Evolutionary conservation across 495 filamentous ascomycete genomes (phyloP).

Genomic region (Aeminium ludgeri): DNA sequence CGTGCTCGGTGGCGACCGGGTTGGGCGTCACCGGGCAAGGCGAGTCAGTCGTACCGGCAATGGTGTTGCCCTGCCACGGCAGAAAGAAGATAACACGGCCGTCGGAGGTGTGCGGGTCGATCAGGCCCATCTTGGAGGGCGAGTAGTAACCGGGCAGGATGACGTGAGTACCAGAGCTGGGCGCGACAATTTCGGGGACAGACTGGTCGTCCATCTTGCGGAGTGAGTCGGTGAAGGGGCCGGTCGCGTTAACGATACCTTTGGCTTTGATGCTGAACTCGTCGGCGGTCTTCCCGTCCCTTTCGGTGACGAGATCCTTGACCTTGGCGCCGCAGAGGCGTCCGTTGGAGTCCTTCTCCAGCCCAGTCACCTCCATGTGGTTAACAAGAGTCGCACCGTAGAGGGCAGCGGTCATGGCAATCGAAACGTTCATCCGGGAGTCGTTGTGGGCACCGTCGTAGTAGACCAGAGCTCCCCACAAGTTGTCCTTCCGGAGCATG

Average conservation of each 20-base stretch:
- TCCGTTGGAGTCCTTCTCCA: constrained; percentile 66
- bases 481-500: constrained; percentile 79
- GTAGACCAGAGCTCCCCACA: constrained; percentile 87
- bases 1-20: constrained; percentile 75
- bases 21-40: constrained; percentile 66
- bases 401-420: constrained; percentile 87
- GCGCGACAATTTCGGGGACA: constrained; percentile 76
- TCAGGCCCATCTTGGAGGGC: constrained; percentile 87
- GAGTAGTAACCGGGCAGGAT: constrained; percentile 92
- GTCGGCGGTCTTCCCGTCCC: constrained; percentile 34
- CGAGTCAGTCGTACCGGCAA: constrained; percentile 90
- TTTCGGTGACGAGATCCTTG: constrained; percentile 53
- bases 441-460: constrained; percentile 98
- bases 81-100: constrained; percentile 98
- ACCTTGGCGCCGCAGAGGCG: constrained; percentile 63
- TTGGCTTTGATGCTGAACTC: constrained; percentile 65
- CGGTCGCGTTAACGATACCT: constrained; percentile 92
- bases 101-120: constrained; percentile 87
- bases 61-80: constrained; percentile 98
- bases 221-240: constrained; percentile 86
- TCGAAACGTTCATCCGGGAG: constrained; percentile 92
- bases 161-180: constrained; percentile 85
- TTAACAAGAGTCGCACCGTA: constrained; percentile 89
- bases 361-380: constrained; percentile 71
- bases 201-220: constrained; percentile 70